Evolutionary conservation across 2,329 filamentous ascomycete genomes (phyloP).

Genomic region (Leptographium flavum): DNA sequence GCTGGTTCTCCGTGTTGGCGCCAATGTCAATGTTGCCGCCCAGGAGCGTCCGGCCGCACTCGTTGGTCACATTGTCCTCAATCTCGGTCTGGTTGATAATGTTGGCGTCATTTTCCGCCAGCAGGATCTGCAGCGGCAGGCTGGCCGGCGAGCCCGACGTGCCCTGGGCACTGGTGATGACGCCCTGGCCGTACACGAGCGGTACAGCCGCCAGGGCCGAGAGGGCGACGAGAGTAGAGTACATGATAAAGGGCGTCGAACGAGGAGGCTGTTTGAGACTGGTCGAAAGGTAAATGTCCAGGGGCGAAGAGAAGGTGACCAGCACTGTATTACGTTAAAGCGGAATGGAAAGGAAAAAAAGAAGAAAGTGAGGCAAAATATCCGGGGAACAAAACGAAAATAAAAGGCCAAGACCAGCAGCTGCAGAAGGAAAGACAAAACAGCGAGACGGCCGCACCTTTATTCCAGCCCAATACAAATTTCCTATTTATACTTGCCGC

Average conservation of each 20-base stretch:
- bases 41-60: conserved; percentile 46
- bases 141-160: background rate
- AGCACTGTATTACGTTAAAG: too few relatives aligned
- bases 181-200: conserved; percentile 3
- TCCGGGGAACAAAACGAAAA: background rate
- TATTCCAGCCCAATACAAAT: background rate
- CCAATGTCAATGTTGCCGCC: conserved; percentile 48
- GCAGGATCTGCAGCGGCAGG: conserved; percentile 28
- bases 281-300: background rate
- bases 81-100: conserved; percentile 44
- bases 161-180: conserved; percentile 7
- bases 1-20: conserved; percentile 36
- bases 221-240: conserved; percentile 1
- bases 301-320: background rate
- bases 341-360: background rate
- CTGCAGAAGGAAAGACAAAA: background rate
- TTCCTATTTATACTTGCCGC: background rate
- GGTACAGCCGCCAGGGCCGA: conserved; percentile 5
- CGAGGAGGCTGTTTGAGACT: too few relatives aligned
- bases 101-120: conserved; percentile 41
- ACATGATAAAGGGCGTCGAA: too few relatives aligned
- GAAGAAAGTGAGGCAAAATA: background rate
- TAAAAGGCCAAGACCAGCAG: background rate
- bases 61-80: conserved; percentile 33
- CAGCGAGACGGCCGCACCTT: background rate